A percentile compares a stretch with the other conserved stretches of the same genome.
Conservation (phyloP, 495 filamentous ascomycete genomes). For the Podospora pseudocomata region DNA sequence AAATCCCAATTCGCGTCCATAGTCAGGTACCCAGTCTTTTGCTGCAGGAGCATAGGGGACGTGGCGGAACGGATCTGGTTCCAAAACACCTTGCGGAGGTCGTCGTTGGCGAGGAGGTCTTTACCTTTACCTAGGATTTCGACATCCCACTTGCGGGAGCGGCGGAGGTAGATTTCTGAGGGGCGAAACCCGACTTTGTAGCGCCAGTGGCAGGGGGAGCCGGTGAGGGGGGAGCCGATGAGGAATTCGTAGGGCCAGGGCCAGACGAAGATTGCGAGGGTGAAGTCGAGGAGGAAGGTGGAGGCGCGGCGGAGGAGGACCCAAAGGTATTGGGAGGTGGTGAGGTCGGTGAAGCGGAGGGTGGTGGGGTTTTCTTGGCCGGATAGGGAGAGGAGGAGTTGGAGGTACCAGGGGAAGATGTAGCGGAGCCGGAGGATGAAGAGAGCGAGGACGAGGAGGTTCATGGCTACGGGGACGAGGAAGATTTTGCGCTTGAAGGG, state of each 20-base stretch:
- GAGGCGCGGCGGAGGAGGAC: conserved; percentile 52
- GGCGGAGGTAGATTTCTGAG: conserved; percentile 70
- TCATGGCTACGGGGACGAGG: conserved; percentile 65
- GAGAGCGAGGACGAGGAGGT: conserved; percentile 55
- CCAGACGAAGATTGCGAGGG: conserved; percentile 63
- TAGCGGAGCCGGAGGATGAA: conserved; percentile 59
- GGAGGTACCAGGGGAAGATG: conserved; percentile 63
- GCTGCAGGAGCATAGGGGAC: conserved; percentile 53
- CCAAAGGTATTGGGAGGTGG: conserved; percentile 46
- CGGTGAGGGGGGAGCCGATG: conserved; percentile 50
- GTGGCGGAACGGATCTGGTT: conserved; percentile 50
- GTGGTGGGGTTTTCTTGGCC: conserved; percentile 58
- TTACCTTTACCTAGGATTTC: conserved; percentile 33
- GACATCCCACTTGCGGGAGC: conserved; percentile 59
- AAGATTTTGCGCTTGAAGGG: conserved; percentile 75
- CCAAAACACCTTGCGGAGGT: conserved; percentile 32
- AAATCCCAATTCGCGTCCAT: conserved; percentile 78
- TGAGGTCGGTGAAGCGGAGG: conserved; percentile 50
- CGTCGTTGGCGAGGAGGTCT: conserved; percentile 14
- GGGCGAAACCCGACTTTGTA: conserved; percentile 64
- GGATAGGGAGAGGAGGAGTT: conserved; percentile 55
- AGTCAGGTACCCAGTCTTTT: conserved; percentile 75
- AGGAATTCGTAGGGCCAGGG: conserved; percentile 76
- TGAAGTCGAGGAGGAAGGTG: conserved; percentile 66
- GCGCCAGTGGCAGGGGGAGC: conserved; percentile 64